These are phyloP conservation scores for Hypoxylon lienhwacheense DNA, from an alignment of 495 filamentous ascomycete species.

Conservation along the genomic window DNA sequence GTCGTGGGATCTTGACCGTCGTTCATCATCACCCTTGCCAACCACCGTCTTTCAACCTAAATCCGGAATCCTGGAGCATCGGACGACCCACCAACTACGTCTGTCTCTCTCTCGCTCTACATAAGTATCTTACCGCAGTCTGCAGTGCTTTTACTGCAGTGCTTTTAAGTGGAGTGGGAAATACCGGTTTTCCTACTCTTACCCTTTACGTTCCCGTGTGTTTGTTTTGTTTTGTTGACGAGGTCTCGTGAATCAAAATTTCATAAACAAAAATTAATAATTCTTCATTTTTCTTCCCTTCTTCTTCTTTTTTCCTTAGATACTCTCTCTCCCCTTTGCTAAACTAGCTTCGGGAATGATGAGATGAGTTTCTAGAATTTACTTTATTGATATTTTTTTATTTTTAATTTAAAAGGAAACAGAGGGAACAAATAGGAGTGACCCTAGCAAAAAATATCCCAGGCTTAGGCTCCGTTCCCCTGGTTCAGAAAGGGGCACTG, in stretches of 20 bases:
- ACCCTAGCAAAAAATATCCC: conserved; percentile 16
- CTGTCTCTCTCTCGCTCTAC: conserved; percentile 7
- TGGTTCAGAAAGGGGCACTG: conserved; percentile 3
- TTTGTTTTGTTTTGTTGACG: conserved; percentile 22
- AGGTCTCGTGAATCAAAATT: conserved; percentile 3
- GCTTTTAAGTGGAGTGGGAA: too few species aligned
- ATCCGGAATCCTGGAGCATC: conserved; percentile 30
- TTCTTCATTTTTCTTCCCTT: conserved; percentile 1
- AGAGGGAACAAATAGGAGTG: too few species aligned
- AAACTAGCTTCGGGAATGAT: neutral
- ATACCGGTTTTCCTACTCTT: conserved; percentile 13
- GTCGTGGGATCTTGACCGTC: conserved; percentile 3
- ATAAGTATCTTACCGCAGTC: neutral
- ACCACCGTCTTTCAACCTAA: conserved; percentile 23
- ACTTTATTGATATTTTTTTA: conserved; percentile 1
- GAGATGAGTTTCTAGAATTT: conserved; percentile 9
- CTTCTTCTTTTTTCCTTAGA: neutral
- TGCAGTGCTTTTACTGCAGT: too few species aligned
- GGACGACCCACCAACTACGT: conserved; percentile 21
- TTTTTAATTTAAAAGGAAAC: neutral
- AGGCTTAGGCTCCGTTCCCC: conserved; percentile 3
- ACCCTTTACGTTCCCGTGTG: neutral
- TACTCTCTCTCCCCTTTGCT: conserved; percentile 1
- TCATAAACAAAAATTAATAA: conserved; percentile 1
- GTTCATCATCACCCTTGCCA: conserved; percentile 23